These are phyloP conservation scores for Colletotrichum tropicale DNA, from an alignment of 2,329 filamentous ascomycete genomes.

Conservation along the genomic window DNA sequence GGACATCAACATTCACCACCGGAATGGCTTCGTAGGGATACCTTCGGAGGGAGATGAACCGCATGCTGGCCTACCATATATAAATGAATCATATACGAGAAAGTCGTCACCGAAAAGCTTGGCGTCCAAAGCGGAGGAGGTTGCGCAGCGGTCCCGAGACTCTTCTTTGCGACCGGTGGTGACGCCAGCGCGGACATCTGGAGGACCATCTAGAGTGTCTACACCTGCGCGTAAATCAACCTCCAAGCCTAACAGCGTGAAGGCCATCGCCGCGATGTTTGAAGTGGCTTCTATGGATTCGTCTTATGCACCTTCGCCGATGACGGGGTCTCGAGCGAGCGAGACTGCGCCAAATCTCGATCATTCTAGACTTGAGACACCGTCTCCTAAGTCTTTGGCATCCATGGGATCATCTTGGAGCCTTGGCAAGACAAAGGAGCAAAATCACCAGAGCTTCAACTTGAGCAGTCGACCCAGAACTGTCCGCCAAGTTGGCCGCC, in stretches of 20 bases:
- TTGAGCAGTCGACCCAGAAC: not conserved
- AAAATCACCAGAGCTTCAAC: not conserved
- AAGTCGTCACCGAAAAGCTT: not conserved
- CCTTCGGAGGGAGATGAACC: not conserved
- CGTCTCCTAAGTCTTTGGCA: constrained; percentile 21
- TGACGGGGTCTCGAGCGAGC: not conserved
- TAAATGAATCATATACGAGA: not conserved
- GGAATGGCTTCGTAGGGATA: not conserved
- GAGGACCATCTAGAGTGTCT: not conserved
- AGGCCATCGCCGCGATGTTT: constrained; percentile 58
- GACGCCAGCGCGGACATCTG: not conserved
- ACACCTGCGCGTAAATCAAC: constrained; percentile 20
- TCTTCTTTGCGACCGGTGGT: not conserved
- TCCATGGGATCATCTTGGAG: constrained; percentile 22
- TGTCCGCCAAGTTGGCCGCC: not conserved
- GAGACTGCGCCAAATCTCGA: not conserved
- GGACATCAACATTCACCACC: not conserved
- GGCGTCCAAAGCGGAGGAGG: not conserved
- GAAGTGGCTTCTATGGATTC: constrained; percentile 39
- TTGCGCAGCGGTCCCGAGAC: constrained; percentile 1
- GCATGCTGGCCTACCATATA: not conserved
- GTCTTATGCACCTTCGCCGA: constrained; percentile 18
- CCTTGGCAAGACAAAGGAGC: constrained; percentile 9
- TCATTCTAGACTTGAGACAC: constrained; percentile 21
- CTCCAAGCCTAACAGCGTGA: constrained; percentile 41